Conservation (phyloP, 2,329 filamentous ascomycete genomes). For the Cordyceps pruinosa region DNA sequence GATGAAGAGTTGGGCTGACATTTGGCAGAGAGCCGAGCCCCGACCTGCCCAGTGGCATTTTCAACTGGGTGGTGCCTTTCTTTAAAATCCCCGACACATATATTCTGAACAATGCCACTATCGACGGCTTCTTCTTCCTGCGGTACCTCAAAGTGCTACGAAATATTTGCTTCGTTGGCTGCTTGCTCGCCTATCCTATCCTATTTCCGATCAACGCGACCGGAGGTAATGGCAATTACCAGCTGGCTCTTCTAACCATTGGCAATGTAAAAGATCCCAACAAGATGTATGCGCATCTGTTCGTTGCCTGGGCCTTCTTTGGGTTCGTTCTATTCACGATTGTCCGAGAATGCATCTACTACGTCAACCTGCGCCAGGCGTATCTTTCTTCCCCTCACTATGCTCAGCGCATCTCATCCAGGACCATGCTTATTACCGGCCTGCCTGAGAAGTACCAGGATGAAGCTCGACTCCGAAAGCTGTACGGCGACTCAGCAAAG, state of each 20-base stretch:
- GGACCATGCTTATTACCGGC: conserved; percentile 87
- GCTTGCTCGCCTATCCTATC: conserved; percentile 77
- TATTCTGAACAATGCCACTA: conserved; percentile 80
- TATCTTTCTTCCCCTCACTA: conserved; percentile 84
- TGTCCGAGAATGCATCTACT: conserved; percentile 82
- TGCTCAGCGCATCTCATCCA: conserved; percentile 75
- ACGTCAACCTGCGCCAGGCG: conserved; percentile 87
- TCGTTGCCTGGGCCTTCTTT: conserved; percentile 73
- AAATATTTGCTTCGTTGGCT: conserved; percentile 78
- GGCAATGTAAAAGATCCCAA: conserved; percentile 58
- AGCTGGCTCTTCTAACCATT: conserved; percentile 75
- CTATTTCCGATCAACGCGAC: conserved; percentile 83
- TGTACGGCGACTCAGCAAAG: conserved; percentile 77
- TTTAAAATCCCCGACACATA: conserved; percentile 67
- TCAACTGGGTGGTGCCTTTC: conserved; percentile 63
- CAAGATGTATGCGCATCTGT: conserved; percentile 74
- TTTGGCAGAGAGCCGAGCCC: conserved; percentile 48
- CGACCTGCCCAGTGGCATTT: conserved; percentile 49
- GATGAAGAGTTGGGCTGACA: conserved; percentile 4
- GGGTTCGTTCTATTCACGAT: conserved; percentile 83
- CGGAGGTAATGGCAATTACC: conserved; percentile 54
- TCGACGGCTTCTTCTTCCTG: conserved; percentile 87
- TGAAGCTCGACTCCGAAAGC: conserved; percentile 65
- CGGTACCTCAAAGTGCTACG: conserved; percentile 65
- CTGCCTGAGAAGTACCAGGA: conserved; percentile 73